phyloP scores from a whole-genome alignment of 371 early-diverging fungal species.

The Saksenaea oblongispora region DNA sequence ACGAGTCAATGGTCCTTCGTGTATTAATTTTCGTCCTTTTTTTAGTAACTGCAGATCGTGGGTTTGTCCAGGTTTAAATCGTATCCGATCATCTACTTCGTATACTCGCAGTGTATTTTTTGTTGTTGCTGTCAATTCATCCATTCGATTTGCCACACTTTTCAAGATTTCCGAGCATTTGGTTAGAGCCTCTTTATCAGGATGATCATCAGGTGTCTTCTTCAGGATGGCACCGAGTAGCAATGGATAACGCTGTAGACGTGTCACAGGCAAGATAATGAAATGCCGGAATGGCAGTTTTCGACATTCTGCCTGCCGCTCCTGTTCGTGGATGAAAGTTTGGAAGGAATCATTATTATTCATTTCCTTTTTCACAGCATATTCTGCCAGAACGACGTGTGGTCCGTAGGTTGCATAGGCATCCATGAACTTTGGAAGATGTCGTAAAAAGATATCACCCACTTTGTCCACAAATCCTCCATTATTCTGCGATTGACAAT shows the following conservation, averaged over 20 bases:
- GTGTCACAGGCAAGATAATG: conserved; percentile 68
- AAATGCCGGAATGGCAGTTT: conserved; percentile 59
- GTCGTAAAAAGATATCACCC: conserved; percentile 79
- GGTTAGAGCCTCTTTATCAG: conserved; percentile 66
- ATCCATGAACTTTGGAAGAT: conserved; percentile 62
- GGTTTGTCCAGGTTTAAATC: conserved; percentile 38
- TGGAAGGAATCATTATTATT: conserved; percentile 61
- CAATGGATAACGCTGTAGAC: conserved; percentile 86
- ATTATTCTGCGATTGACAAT: conserved; percentile 41
- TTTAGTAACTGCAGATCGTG: conserved; percentile 69
- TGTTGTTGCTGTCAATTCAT: conserved; percentile 19
- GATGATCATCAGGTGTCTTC: conserved; percentile 76
- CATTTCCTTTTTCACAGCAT: conserved; percentile 74
- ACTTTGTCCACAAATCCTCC: conserved; percentile 69
- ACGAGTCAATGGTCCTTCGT: conserved; percentile 77
- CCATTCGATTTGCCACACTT: conserved; percentile 55
- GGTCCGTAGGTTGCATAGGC: conserved; percentile 84
- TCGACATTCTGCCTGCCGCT: conserved; percentile 58
- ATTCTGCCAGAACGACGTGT: conserved; percentile 77
- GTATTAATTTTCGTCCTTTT: conserved; percentile 70
- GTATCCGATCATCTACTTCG: conserved; percentile 35
- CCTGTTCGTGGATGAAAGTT: conserved; percentile 69
- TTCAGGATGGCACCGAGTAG: conserved; percentile 81
- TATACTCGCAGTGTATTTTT: conserved; percentile 17
- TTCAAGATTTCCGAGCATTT: conserved; percentile 64